Base-by-base conservation (phyloP, 2,329 filamentous ascomycete species). In the Ophiostoma sp. region DNA sequence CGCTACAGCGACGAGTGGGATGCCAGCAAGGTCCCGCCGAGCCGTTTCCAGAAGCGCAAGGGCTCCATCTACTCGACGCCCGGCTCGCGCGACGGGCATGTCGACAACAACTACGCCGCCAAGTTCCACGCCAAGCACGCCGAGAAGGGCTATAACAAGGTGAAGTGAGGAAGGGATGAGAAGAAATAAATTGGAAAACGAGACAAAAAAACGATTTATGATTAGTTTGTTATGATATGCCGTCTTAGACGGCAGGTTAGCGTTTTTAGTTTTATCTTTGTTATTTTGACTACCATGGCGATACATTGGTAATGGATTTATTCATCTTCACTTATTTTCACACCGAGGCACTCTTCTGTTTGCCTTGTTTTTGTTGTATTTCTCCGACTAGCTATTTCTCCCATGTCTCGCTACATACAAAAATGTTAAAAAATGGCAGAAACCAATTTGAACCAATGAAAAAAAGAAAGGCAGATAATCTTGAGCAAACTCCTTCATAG, bases 21-120 rank as follows among this genome's bases (percentile, higher is more conserved):
- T 80, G 90, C 90, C 3, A 86, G 87, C 77, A 92, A 92, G 81
- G 89, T 91, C 0, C 88, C 88, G 1, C 90, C 90, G 11, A 90
- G 87, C 75, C 88, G 88, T 64, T 92, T 92, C 82, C 90, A 92
- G 81, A 91, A 91, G 82, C 87, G 88, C 78, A 89, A 90, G 81
- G 90, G 90, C 72, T 91, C 88, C 79, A 90, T 92, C 81, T 91
- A 89, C 79, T 88, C 89, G 64, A 92, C 90, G 9, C 90, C 88
- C 2, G 84, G 84, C 77, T 90, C 88, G 31, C 87, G 90, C 74
- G 90, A 92, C 80, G 89, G 89, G 22, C 89, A 91, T 78, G 83
- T 91, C 70, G 87, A 89, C 77, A 85, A 83, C 74, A 89, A 89
- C 79, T 87, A 87, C 71, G 85, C 86, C 76, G 83, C 87, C 77